Base-by-base conservation (phyloP, 139 green algal species). In the Diplosphaera chodatii region DNA sequence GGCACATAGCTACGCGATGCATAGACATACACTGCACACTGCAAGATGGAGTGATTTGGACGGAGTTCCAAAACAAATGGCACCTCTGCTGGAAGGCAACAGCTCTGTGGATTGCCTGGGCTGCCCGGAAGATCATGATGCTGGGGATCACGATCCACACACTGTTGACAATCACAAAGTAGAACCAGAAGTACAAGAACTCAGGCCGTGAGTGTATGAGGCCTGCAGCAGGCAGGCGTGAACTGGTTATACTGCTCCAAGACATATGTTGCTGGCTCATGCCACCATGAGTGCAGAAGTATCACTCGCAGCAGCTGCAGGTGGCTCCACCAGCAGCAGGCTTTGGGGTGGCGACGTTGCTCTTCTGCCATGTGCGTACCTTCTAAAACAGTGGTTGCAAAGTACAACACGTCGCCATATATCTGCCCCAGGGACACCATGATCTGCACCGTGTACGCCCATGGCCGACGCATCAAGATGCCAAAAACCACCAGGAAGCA, bases 401-500 rank as follows among this genome's bases (percentile, higher is more conserved):
- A 97, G 77, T 97, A 97, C 31, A 97, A 77, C 34, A 97, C 83
- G 40, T 94, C 89, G 15, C 92, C 92, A 64, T 97, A 97, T 8
- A 97, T 72, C 78, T 97, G 92, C 4, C 89, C 86, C n/a, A 92
- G 32, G 1, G 85, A 91, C 21, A 96, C 84, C 6, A 92, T n/a
- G 10, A 93, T 27, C 73, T 91, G 85, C 16, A 89, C 63, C 0
- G 78, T 80, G 66, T 85, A 86, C 29, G 91, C 78, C 83, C 84
- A 97, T 21, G 70, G 56, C 25, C 69, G 63, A 15, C 64, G 66
- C 41, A 66, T 56, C 3, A 69, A n/a, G 25, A 80, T 80, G 32
- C 71, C 87, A 41, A 80, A 87, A 37, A 87, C 75, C 55, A 82
- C 76, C 40, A 90, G 56, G 37, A 93, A 79, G 78, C 87, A 96